phyloP scores from a whole-genome alignment of 208 protist species.

The Leishmania arabica region DNA sequence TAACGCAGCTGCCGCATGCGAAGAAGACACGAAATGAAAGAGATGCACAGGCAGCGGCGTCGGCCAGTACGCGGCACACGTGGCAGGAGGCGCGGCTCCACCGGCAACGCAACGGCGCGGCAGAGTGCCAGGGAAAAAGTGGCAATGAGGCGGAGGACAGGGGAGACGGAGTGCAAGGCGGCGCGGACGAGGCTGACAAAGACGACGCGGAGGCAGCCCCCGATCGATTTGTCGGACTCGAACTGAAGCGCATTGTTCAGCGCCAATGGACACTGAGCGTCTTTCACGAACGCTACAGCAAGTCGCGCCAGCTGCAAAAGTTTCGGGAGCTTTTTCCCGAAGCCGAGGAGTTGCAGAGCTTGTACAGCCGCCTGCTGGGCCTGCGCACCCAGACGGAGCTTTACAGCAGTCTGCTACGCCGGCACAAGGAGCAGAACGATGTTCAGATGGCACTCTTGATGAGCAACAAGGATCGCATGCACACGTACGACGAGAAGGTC shows the following conservation, averaged over 20 bases:
- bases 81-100: conserved; percentile 21
- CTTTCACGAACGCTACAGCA: conserved; percentile 75
- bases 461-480: conserved; percentile 83
- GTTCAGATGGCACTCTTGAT: conserved; percentile 77
- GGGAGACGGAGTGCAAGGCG: background rate
- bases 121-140: background rate
- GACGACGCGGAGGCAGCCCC: conserved; percentile 26
- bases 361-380: conserved; percentile 70
- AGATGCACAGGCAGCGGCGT: conserved; percentile 25
- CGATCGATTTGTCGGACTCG: conserved; percentile 67
- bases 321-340: conserved; percentile 82
- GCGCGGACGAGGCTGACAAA: conserved; percentile 29
- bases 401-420: conserved; percentile 79
- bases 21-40: conserved; percentile 35
- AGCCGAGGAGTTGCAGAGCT: conserved; percentile 77
- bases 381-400: conserved; percentile 78
- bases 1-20: conserved; percentile 22
- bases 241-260: conserved; percentile 78
- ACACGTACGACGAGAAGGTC: conserved; percentile 82
- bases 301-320: conserved; percentile 48
- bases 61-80: conserved; percentile 13
- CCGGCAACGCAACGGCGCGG: background rate
- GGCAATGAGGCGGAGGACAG: background rate
- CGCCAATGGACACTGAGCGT: conserved; percentile 55
- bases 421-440: conserved; percentile 88